A percentile compares a stretch with the other conserved stretches of the same genome.
Conservation (phyloP, 2,329 filamentous ascomycete species). For the Aspergillus sp. region DNA sequence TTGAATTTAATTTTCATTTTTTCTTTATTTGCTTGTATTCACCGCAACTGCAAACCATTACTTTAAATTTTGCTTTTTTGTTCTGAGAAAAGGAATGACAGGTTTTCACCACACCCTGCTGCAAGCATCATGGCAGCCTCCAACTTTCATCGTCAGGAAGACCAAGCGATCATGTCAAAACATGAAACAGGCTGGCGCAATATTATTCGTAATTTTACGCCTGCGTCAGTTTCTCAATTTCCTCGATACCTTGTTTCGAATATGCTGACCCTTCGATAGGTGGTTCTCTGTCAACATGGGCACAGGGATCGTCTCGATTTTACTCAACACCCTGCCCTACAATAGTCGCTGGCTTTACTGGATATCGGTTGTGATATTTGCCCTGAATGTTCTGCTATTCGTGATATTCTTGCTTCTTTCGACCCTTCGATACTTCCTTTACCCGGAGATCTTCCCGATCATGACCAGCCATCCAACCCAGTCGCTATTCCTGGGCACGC, state of each 20-base stretch:
- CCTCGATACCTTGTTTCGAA: background rate
- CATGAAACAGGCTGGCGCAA: slow-evolving; percentile 23
- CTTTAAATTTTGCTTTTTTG: too few relatives aligned
- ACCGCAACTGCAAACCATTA: too few relatives aligned
- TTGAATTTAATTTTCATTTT: too few relatives aligned
- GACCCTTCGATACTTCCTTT: slow-evolving; percentile 52
- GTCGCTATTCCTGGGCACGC: slow-evolving; percentile 57
- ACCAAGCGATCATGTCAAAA: slow-evolving; percentile 3
- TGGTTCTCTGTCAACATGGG: slow-evolving; percentile 33
- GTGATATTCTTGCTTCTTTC: slow-evolving; percentile 38
- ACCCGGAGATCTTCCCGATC: slow-evolving; percentile 54
- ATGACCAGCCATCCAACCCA: slow-evolving; percentile 59
- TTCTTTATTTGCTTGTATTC: too few relatives aligned
- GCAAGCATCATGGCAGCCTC: too few relatives aligned
- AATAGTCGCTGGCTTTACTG: slow-evolving; percentile 29
- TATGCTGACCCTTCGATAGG: slow-evolving; percentile 8
- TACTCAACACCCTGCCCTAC: slow-evolving; percentile 27
- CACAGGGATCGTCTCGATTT: slow-evolving; percentile 30
- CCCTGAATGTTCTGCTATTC: slow-evolving; percentile 22
- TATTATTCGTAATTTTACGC: slow-evolving; percentile 24
- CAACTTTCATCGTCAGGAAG: background rate
- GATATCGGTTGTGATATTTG: slow-evolving; percentile 23
- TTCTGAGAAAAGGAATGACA: too few relatives aligned
- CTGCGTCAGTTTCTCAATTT: slow-evolving; percentile 25
- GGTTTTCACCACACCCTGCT: too few relatives aligned